Evolutionary conservation across 2,329 filamentous ascomycete species (phyloP).

Genomic region (Ceratocystis cubensis): DNA sequence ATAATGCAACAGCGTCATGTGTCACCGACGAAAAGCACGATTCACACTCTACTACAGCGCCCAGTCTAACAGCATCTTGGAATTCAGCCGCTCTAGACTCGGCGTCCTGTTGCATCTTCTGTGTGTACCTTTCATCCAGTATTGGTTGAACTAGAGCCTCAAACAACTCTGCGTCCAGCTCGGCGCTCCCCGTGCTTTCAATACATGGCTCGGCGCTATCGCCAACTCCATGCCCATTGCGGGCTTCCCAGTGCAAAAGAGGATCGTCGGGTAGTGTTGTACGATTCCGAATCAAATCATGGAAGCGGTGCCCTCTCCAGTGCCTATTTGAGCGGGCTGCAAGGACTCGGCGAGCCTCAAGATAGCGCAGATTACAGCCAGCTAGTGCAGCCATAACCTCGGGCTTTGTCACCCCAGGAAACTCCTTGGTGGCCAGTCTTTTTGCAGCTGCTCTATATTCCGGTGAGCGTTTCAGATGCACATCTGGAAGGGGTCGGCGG

Average conservation of each 20-base stretch:
- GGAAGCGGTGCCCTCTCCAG: not conserved
- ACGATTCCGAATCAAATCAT: not conserved
- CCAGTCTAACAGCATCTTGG: constrained; percentile 37
- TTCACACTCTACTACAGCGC: constrained; percentile 42
- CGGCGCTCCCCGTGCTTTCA: constrained; percentile 51
- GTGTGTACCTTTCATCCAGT: constrained; percentile 32
- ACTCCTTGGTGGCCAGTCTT: not conserved
- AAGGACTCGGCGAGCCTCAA: constrained; percentile 33
- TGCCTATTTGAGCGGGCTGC: not conserved
- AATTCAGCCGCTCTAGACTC: constrained; percentile 43
- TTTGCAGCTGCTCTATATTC: not conserved
- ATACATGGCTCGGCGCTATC: constrained; percentile 28
- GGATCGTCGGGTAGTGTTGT: not conserved
- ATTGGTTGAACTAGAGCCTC: constrained; percentile 43
- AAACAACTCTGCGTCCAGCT: constrained; percentile 51
- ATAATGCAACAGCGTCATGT: not conserved
- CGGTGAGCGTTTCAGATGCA: not conserved
- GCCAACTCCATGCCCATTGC: not conserved
- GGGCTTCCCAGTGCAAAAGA: not conserved
- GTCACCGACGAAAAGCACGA: not conserved
- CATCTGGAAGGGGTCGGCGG: not conserved
- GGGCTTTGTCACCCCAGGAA: not conserved
- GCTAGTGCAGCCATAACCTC: not conserved
- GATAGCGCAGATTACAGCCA: not conserved
- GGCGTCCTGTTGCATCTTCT: constrained; percentile 44